Base-by-base conservation (phyloP, 495 filamentous ascomycete genomes). In the Jackrogersella minutella region DNA sequence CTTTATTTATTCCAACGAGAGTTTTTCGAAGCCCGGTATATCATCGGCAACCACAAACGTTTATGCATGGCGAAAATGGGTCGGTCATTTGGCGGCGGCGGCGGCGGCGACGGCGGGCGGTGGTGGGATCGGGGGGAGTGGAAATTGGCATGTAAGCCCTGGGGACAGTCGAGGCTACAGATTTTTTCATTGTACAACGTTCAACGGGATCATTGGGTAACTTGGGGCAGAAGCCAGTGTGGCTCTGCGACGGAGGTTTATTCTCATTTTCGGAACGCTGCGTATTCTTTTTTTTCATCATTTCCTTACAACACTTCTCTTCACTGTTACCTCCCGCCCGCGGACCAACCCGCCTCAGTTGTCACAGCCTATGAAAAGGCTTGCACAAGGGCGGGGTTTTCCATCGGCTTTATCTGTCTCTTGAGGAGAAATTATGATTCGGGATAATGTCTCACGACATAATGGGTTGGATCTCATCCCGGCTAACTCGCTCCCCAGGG, bases 41-140 rank as follows among this genome's bases (percentile, higher is more conserved):
- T 37, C 21, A 62, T 70, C 67, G 60, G 60, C 34, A 55, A 46
- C 28, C 30, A 43, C 57, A n/a, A 62, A 62, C 49, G 22, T 51
- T 52, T 31, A 52, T 68, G 69, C 70, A 73, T 74, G 69, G 72
- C 72, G 72, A 73, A 70, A 70, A 66, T 66, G 58, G 62, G 66
- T 58, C 51, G 65, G 59, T 71, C 64, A 68, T 71, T 61, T 61
- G 62, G 68, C 6, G 46, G 46, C 24, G 46, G 46, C 33, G 16
- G 46, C 26, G 22, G 22, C 26, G 46, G 46, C 26, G 28, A 50
- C 31, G 46, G 49, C n/a, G 30, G 49, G 30, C 49, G 49, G 49
- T 19, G 3, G 39, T 3, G 39, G 39, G 39, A 19, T 1, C 24
- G 44, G 24, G 24, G 44, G 21, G 5, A 16, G 31, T 36, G 28